Evolutionary conservation across 2,329 filamentous ascomycete genomes (phyloP), one percentile per base, ranked within the genome.

Genomic region (Trichoderma semiorbis): DNA sequence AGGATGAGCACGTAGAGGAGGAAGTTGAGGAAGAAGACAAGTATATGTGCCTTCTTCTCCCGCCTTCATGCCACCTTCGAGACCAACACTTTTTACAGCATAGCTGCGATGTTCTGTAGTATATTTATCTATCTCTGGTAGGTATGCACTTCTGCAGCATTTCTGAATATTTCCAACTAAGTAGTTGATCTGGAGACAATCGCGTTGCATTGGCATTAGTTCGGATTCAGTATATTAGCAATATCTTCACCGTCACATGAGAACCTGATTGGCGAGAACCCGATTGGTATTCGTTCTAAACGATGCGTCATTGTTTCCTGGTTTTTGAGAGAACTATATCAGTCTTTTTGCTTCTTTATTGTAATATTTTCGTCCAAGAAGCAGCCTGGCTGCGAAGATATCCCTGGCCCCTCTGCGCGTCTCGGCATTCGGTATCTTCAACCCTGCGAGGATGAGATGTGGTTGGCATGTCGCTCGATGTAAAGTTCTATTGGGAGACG

Each of bases 71-170:
- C 39, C 7, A n/a, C 1, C 36, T 43, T 10, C 16, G 3, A 1
- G 36, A 10, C 36, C 16, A 43, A n/a, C 16, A 39, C 3, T 39
- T 7, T 43, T 43, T 18, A n/a, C 36, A 43, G 34, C 14, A 0
- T 36, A 1, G 34, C 1, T 36, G 14, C 5, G 34, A 36, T 36
- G 5, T 36, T 7, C 14, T 36, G 12, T 3, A 36, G 34, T 36
- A 36, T 0, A 16, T 36, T 16, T 16, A 36, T 36, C 5, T 14
- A 16, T 36, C 5, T 3, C 34, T 36, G 16, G 12, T 36, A 16
- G 5, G 0, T 16, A 36, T 14, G 12, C 0, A 36, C 14, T 6
- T 34, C 1, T 5, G 1, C 6, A 14, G 12, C 34, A 11, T 14
- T 5, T 36, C 16, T 36, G 0, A 36, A 36, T 12, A 36, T 36